These are phyloP conservation scores for Piedraia hortae DNA, from an alignment of 2,329 filamentous ascomycete species.

Conservation along the genomic window DNA sequence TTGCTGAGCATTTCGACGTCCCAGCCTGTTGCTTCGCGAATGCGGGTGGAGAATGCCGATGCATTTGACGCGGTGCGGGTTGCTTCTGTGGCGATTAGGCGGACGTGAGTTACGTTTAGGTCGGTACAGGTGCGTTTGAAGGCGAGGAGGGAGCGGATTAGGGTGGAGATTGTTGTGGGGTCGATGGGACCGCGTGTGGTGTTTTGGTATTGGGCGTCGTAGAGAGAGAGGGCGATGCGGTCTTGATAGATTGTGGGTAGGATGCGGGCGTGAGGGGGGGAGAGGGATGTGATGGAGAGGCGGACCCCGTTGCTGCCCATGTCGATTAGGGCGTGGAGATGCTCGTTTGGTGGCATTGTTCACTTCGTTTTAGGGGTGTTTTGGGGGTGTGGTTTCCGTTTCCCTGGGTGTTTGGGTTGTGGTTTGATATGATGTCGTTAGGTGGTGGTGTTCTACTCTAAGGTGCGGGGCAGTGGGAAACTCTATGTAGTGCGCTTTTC, in stretches of 20 bases:
- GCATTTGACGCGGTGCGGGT: constrained; percentile 59
- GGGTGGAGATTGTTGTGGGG: constrained; percentile 31
- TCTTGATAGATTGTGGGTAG: constrained; percentile 54
- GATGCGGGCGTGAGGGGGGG: constrained; percentile 40
- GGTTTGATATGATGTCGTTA: no score
- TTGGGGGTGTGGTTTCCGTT: no score
- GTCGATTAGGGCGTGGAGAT: constrained; percentile 5
- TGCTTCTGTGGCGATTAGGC: constrained; percentile 66
- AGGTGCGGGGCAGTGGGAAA: no score
- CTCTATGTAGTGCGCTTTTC: no score
- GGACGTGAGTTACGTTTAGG: constrained; percentile 42
- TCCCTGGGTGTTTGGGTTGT: no score
- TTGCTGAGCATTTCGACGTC: constrained; percentile 46
- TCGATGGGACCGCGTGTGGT: constrained; percentile 24
- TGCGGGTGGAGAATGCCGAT: constrained; percentile 34
- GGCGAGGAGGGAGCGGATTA: constrained; percentile 36
- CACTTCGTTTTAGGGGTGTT: no score
- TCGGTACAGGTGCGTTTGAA: constrained; percentile 45
- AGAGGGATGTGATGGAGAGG: constrained; percentile 67
- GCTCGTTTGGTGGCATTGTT: no score
- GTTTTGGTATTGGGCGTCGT: constrained; percentile 43
- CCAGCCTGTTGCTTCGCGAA: constrained; percentile 36
- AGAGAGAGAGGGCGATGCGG: constrained; percentile 57
- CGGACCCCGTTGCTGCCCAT: constrained; percentile 60
- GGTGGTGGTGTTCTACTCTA: no score